Percentiles rank a stretch among this genome's conserved stretches.
phyloP scores from a whole-genome alignment of 345 rosid species.

The Heritiera littoralis region DNA sequence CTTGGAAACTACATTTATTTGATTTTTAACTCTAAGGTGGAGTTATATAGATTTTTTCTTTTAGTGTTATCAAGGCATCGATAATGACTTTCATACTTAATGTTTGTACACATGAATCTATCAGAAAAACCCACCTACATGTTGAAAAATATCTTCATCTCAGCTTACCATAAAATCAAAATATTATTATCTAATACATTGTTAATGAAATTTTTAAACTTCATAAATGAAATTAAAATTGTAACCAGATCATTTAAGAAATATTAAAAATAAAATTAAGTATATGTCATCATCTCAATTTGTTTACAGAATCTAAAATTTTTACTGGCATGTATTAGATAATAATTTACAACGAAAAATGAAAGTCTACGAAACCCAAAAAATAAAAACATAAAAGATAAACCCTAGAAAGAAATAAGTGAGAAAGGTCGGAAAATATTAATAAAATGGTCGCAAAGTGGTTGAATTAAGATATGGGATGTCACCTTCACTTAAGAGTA shows the following conservation, averaged over 20 bases:
- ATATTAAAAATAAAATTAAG: too few relatives aligned
- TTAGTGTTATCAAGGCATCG: slow-evolving; percentile 2
- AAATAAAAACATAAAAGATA: too few relatives aligned
- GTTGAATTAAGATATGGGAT: slow-evolving; percentile 20
- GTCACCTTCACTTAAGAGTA: slow-evolving; percentile 32
- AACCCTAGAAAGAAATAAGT: neutral
- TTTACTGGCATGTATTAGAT: too few relatives aligned
- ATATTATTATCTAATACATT: too few relatives aligned
- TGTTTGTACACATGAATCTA: slow-evolving; percentile 15
- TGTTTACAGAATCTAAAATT: too few relatives aligned
- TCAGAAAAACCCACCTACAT: slow-evolving; percentile 10
- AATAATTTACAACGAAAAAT: too few relatives aligned
- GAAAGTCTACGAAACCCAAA: too few relatives aligned
- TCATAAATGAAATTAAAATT: too few relatives aligned
- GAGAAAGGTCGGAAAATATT: neutral
- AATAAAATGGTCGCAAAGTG: slow-evolving; percentile 40
- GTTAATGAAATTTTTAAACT: too few relatives aligned
- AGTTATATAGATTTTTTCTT: neutral
- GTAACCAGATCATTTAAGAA: too few relatives aligned
- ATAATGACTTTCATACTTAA: slow-evolving; percentile 12
- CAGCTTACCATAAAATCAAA: slow-evolving; percentile 4
- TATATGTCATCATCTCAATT: too few relatives aligned
- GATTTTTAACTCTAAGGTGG: neutral
- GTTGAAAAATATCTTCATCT: slow-evolving; percentile 8
- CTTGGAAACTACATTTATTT: neutral